A percentile compares a stretch with the other conserved stretches of the same genome.
Conservation (phyloP, 768 basidiomycete species). For the Russula griseocarnosa region DNA sequence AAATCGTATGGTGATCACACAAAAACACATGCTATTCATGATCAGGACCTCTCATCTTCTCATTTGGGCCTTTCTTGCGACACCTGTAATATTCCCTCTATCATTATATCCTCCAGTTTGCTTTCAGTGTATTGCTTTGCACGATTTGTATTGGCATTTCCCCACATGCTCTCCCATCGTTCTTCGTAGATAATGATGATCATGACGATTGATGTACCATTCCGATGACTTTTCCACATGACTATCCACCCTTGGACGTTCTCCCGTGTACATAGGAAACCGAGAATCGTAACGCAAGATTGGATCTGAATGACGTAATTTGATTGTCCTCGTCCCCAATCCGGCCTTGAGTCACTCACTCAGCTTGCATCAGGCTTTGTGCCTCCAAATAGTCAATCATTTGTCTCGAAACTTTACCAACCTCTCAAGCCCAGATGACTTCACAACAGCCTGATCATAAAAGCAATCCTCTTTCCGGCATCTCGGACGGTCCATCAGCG, state of each 20-base stretch:
- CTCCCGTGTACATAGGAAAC: neutral
- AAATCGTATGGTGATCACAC: conserved; percentile 23
- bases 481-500: neutral
- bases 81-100: conserved; percentile 15
- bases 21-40: neutral
- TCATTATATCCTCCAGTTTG: conserved; percentile 20
- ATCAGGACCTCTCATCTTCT: neutral
- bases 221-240: neutral
- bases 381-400: neutral
- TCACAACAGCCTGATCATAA: conserved; percentile 7
- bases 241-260: neutral
- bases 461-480: neutral
- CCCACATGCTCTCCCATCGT: neutral
- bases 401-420: neutral
- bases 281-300: too few species aligned
- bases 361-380: neutral
- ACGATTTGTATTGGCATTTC: conserved; percentile 15
- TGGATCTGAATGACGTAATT: conserved; percentile 8
- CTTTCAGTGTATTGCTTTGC: conserved; percentile 22
- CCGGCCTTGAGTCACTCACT: neutral
- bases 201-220: conserved; percentile 4
- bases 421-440: neutral
- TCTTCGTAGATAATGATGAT: conserved; percentile 13
- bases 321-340: too few species aligned
- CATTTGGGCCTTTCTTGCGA: conserved; percentile 3